phyloP scores from a whole-genome alignment of 768 basidiomycete genomes.

The Mycena alexandri region DNA sequence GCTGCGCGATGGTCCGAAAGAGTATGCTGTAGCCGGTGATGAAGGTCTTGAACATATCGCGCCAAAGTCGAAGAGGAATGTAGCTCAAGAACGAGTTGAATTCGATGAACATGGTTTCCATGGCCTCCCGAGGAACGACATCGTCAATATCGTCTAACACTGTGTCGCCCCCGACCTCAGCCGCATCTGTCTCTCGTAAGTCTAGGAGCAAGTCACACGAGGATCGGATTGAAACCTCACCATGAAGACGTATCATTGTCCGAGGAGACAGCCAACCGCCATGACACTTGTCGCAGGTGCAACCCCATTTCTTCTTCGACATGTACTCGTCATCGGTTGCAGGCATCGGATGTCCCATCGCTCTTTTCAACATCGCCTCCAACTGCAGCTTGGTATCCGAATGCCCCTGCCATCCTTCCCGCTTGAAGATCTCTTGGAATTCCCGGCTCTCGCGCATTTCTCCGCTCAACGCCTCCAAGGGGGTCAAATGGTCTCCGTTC shows the following conservation, averaged over 20 bases:
- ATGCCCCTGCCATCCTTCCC: constrained; percentile 7
- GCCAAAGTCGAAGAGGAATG: constrained; percentile 28
- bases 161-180: constrained; percentile 28
- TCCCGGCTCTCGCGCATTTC: constrained; percentile 22
- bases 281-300: constrained; percentile 40
- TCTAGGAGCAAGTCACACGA: not conserved
- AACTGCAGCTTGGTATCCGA: not conserved
- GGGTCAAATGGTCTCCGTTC: constrained; percentile 15
- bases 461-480: constrained; percentile 17
- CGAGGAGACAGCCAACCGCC: constrained; percentile 41
- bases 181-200: constrained; percentile 25
- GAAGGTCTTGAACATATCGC: constrained; percentile 31
- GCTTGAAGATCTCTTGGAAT: constrained; percentile 17
- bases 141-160: constrained; percentile 8
- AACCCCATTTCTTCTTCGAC: constrained; percentile 39
- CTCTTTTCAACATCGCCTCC: constrained; percentile 22
- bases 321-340: constrained; percentile 33
- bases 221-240: constrained; percentile 23
- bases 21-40: constrained; percentile 31
- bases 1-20: constrained; percentile 27
- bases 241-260: constrained; percentile 34
- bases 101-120: constrained; percentile 10
- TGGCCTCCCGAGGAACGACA: constrained; percentile 22
- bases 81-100: constrained; percentile 18
- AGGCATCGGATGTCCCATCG: constrained; percentile 24